Conservation (phyloP, 2,329 filamentous ascomycete genomes). For the Colletotrichum lindemuthianum region DNA sequence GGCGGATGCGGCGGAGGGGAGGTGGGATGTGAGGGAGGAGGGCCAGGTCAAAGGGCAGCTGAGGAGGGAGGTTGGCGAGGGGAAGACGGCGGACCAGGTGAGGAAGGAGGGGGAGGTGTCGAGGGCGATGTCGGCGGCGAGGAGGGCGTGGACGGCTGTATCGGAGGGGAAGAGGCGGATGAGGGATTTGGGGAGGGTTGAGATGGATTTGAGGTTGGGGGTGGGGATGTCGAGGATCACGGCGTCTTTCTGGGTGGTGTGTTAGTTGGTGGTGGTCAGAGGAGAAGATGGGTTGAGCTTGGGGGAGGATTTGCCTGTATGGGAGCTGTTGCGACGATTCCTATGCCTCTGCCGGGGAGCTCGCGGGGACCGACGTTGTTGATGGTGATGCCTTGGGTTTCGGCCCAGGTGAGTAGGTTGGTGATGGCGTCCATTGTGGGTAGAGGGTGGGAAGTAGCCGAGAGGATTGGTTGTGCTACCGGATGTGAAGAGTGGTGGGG, state of each 20-base stretch:
- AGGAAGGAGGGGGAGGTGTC: conserved; percentile 58
- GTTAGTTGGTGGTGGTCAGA: conserved; percentile 3
- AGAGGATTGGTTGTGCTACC: not conserved
- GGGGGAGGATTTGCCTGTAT: conserved; percentile 64
- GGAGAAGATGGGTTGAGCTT: not conserved
- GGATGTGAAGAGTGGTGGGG: not conserved
- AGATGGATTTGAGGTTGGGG: conserved; percentile 70
- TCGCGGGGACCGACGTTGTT: conserved; percentile 73
- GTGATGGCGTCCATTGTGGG: conserved; percentile 43
- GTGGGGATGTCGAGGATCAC: conserved; percentile 73
- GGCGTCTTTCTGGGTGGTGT: conserved; percentile 52
- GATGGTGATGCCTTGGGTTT: conserved; percentile 70
- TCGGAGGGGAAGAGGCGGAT: conserved; percentile 60
- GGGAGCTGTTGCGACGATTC: conserved; percentile 75
- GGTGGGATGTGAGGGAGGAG: conserved; percentile 52
- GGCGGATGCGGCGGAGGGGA: conserved; percentile 54
- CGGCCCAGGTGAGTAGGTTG: conserved; percentile 75
- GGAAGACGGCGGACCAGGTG: conserved; percentile 75
- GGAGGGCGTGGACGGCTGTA: conserved; percentile 74
- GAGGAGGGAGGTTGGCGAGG: conserved; percentile 67
- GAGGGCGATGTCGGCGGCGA: conserved; percentile 75
- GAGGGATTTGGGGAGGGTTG: conserved; percentile 66
- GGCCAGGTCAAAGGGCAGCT: conserved; percentile 62
- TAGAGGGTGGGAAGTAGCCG: not conserved
- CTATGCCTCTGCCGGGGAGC: conserved; percentile 79